Evolutionary conservation across 208 protist species (phyloP).

Genomic region (Leptomonas seymouri): DNA sequence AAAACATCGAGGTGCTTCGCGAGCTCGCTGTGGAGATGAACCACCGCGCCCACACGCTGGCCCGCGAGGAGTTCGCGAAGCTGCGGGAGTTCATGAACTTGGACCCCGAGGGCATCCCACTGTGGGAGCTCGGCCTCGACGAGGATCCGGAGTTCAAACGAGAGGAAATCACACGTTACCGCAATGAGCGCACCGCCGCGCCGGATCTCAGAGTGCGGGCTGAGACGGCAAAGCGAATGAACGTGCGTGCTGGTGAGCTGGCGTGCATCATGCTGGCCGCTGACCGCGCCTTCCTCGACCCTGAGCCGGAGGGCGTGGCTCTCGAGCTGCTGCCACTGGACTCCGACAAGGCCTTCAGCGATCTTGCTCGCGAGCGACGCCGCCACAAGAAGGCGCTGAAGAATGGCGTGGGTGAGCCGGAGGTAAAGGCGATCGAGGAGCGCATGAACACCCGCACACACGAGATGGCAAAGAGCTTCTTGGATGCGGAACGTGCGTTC

Average conservation of each 20-base stretch:
- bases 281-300: conserved; percentile 77
- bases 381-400: conserved; percentile 59
- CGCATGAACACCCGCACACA: conserved; percentile 75
- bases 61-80: conserved; percentile 66
- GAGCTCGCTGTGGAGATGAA: conserved; percentile 78
- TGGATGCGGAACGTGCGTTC: conserved; percentile 64
- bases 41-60: conserved; percentile 68
- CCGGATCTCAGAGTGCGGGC: conserved; percentile 22
- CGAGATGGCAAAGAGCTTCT: conserved; percentile 54
- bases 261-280: conserved; percentile 54
- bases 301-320: conserved; percentile 79
- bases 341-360: conserved; percentile 61
- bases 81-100: conserved; percentile 71
- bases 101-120: conserved; percentile 73
- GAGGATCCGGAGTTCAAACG: conserved; percentile 82
- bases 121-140: conserved; percentile 72
- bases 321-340: conserved; percentile 73
- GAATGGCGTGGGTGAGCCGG: conserved; percentile 40
- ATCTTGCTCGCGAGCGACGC: conserved; percentile 62
- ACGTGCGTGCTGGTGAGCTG: conserved; percentile 53
- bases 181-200: conserved; percentile 29
- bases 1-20: conserved; percentile 66
- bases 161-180: conserved; percentile 72
- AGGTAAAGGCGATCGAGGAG: conserved; percentile 55
- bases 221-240: conserved; percentile 59